Percentiles rank a stretch among this genome's conserved stretches.
Conservation (phyloP, 2,329 filamentous ascomycete species). For the Aspergillus fumigatus region DNA sequence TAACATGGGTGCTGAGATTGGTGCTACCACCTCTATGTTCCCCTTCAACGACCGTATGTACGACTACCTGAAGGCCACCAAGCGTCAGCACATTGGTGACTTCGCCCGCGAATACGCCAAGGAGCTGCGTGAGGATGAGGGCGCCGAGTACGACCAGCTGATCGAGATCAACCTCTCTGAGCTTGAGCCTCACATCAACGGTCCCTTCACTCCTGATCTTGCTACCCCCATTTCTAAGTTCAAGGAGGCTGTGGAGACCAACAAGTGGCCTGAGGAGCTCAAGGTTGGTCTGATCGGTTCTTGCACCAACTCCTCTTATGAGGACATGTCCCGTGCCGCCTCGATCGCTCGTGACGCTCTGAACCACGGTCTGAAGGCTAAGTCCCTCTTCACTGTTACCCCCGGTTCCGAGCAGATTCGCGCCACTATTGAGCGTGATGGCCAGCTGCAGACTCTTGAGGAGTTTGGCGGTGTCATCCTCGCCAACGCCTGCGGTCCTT, state of each 20-base stretch:
- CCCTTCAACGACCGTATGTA: slow-evolving; percentile 98
- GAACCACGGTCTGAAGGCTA: slow-evolving; percentile 88
- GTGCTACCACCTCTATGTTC: slow-evolving; percentile 86
- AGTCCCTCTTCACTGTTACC: slow-evolving; percentile 89
- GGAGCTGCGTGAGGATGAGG: slow-evolving; percentile 82
- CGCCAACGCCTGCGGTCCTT: slow-evolving; percentile 90
- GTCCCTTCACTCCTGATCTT: slow-evolving; percentile 96
- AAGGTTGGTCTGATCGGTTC: slow-evolving; percentile 97
- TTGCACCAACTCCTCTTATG: slow-evolving; percentile 88
- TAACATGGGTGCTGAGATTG: slow-evolving; percentile 63
- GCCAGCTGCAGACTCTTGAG: slow-evolving; percentile 89
- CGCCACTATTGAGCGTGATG: slow-evolving; percentile 84
- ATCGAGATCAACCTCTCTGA: slow-evolving; percentile 94
- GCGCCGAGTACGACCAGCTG: slow-evolving; percentile 90
- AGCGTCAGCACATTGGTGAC: slow-evolving; percentile 84
- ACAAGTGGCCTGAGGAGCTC: slow-evolving; percentile 93
- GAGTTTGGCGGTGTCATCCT: slow-evolving; percentile 93
- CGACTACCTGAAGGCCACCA: slow-evolving; percentile 89
- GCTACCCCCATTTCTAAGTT: slow-evolving; percentile 98
- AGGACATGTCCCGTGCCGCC: slow-evolving; percentile 91
- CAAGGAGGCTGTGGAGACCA: slow-evolving; percentile 86
- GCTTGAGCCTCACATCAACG: slow-evolving; percentile 97
- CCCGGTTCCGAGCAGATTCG: slow-evolving; percentile 96
- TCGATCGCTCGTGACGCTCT: slow-evolving; percentile 89
- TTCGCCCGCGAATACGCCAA: slow-evolving; percentile 79